Base-by-base conservation (phyloP, 495 filamentous ascomycete species). In the Penicillium coffeae region DNA sequence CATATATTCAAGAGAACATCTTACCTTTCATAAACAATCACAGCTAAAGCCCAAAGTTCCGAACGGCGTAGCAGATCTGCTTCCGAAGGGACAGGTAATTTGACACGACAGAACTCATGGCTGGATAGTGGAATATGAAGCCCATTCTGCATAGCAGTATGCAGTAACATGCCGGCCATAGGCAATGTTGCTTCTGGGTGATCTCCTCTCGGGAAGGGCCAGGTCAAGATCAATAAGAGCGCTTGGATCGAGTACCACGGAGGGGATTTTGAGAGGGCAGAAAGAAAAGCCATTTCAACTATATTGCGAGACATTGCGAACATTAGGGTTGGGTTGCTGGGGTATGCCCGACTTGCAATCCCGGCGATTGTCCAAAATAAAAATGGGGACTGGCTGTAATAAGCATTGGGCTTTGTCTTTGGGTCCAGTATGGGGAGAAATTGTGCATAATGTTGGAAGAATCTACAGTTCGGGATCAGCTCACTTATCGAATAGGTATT, bases 311-410 rank as follows among this genome's bases (percentile, higher is more conserved):
- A 59, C 8, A 77, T 50, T 7, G 64, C 62, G 7, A 60, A 63
- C 13, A 76, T 46, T 10, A 79, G 47, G 0, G 72, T 76, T 0
- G 72, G 74, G 32, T 79, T 73, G 1, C 53, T 55, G 2, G 56
- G 12, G 46, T 69, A 75, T 0, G 59, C 62, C 12, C 72, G 57
- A 42, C 70, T 60, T 52, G 64, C 61, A 19, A 64, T 68, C 19
- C 68, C 70, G 12, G 75, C 67, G 3, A 81, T 60, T 1, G 66
- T 52, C 76, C 76, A 80, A 46, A 79, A 80, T 0, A 81, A 60
- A 42, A 79, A 73, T 0, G 72, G 64, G 0, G 72, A 79, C 38
- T 68, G 64, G 0, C 58, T 48, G 50, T 73, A 75, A 36, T 69
- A 75, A 1, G 66, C 41, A 45, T 79, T 69, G 0, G 78, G 76